phyloP scores from a whole-genome alignment of 164 flowering plant genomes.

The Vitis cinerea region DNA sequence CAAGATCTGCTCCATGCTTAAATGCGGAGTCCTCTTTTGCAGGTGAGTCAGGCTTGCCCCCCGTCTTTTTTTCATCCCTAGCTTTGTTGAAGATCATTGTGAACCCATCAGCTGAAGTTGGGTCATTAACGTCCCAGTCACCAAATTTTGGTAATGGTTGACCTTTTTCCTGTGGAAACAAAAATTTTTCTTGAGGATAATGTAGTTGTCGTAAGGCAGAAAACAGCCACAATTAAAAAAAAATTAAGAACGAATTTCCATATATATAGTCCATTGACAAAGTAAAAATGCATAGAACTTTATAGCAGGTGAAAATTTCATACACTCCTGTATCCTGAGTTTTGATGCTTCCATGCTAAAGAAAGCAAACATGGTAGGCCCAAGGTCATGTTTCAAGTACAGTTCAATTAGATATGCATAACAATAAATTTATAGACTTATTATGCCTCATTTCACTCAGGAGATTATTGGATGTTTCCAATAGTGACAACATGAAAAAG shows the following conservation, averaged over 20 bases:
- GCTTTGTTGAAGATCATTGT: slow-evolving; percentile 48
- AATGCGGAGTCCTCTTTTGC: slow-evolving; percentile 5
- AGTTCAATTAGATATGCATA: no score
- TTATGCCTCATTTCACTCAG: no score
- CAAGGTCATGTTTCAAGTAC: no score
- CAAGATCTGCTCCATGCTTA: slow-evolving; percentile 21
- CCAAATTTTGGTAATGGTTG: slow-evolving; percentile 41
- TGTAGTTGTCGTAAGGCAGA: background rate
- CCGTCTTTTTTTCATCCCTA: slow-evolving; percentile 36
- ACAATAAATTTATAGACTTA: no score
- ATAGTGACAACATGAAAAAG: no score
- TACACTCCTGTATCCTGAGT: no score
- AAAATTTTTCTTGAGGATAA: slow-evolving; percentile 1
- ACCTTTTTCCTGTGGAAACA: slow-evolving; percentile 29
- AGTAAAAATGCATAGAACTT: no score
- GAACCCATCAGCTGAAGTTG: slow-evolving; percentile 42
- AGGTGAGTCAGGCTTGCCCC: slow-evolving; percentile 32
- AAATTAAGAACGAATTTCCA: background rate
- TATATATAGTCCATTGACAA: background rate
- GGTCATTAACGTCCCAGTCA: slow-evolving; percentile 50
- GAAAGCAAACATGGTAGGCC: no score
- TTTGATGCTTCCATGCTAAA: no score
- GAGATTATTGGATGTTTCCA: no score
- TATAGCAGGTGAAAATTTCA: no score
- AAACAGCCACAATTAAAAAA: background rate